Conservation (phyloP, 257 asterid genomes). For the Solanum sejunctum region DNA sequence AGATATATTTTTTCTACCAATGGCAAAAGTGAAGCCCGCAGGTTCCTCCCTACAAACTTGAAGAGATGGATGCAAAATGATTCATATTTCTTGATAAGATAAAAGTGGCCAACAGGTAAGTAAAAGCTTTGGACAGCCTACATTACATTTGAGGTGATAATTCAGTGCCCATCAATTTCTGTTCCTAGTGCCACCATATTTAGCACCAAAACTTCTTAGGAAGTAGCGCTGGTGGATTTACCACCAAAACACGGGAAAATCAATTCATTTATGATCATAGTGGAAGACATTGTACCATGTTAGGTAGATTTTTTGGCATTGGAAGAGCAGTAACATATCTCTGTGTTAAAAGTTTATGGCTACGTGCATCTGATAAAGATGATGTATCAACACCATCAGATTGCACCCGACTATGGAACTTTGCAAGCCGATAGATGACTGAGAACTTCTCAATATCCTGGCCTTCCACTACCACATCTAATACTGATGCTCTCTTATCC, state of each 20-base stretch:
- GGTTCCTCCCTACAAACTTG: not conserved
- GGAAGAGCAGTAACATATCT: conserved; percentile 51
- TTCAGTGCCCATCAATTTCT: not conserved
- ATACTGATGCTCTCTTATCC: conserved; percentile 36
- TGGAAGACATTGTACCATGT: conserved; percentile 40
- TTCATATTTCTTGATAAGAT: not conserved
- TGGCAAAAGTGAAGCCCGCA: not conserved
- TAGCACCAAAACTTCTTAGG: not conserved
- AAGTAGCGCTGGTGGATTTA: not conserved
- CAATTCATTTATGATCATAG: conserved; percentile 26
- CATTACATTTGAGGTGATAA: not conserved
- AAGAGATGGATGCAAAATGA: not conserved
- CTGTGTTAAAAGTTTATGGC: conserved; percentile 21
- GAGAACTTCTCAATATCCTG: conserved; percentile 60
- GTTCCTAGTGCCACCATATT: not conserved
- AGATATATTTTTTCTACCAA: not conserved
- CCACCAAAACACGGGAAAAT: not conserved
- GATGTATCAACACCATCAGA: conserved; percentile 21
- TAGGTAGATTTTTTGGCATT: conserved; percentile 51
- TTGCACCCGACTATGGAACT: conserved; percentile 43
- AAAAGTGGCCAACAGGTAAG: not conserved
- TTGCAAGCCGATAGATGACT: conserved; percentile 58
- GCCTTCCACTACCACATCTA: conserved; percentile 38
- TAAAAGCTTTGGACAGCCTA: not conserved
- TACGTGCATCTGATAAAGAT: conserved; percentile 13